Percentiles rank a stretch among this genome's conserved stretches.
Conservation (phyloP, 2,329 filamentous ascomycete genomes). For the Arthrobotrys entomopaga region DNA sequence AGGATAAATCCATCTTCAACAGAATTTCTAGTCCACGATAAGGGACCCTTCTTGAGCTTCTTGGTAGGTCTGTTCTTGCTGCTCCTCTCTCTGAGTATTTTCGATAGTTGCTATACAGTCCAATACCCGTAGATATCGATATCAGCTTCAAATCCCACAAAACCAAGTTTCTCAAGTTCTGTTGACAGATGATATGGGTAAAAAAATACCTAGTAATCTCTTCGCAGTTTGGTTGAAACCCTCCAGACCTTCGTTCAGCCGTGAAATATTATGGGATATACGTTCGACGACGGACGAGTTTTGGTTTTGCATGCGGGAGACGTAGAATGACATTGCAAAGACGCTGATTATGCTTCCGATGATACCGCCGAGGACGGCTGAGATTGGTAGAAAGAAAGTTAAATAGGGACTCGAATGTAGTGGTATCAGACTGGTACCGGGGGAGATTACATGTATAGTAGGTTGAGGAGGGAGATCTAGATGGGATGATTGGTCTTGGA, state of each 20-base stretch:
- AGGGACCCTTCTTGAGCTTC: background rate
- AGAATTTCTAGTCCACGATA: too few species aligned
- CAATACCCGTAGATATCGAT: background rate
- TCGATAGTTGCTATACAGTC: conserved; percentile 3
- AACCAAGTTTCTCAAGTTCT: background rate
- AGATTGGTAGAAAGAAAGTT: background rate
- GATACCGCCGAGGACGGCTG: conserved; percentile 34
- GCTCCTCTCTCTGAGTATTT: conserved; percentile 7
- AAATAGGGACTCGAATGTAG: background rate
- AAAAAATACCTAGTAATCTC: conserved; percentile 7
- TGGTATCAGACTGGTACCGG: conserved; percentile 3
- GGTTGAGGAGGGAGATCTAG: background rate
- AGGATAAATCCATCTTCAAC: background rate
- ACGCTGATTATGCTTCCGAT: conserved; percentile 33
- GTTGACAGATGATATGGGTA: background rate
- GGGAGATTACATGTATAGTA: background rate
- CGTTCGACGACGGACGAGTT: background rate
- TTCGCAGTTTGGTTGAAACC: conserved; percentile 12
- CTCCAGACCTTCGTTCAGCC: conserved; percentile 7
- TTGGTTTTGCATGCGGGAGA: conserved; percentile 4
- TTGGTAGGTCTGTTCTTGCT: background rate
- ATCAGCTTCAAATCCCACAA: background rate
- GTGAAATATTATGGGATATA: background rate
- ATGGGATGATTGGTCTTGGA: background rate
- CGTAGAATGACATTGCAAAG: conserved; percentile 11